phyloP scores from a whole-genome alignment of 176 grass and related monocot species.

The Thinopyrum elongatum region DNA sequence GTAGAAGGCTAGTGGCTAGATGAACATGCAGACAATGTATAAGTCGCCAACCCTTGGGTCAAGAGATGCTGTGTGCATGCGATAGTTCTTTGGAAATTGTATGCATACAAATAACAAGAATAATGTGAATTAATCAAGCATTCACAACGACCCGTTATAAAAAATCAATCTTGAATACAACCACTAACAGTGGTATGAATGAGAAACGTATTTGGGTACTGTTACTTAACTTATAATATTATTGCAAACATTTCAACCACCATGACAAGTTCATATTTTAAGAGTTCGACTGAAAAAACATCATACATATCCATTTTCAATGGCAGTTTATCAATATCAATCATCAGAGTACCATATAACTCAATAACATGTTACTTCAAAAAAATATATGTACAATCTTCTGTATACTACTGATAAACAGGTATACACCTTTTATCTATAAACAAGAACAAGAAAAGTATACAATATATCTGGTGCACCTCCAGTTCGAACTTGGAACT shows the following conservation, averaged over 20 bases:
- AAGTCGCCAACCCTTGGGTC: not conserved
- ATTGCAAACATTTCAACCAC: not conserved
- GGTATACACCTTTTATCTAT: not conserved
- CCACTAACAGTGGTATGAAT: not conserved
- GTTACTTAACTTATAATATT: not conserved
- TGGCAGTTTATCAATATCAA: not conserved
- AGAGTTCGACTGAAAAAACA: conserved; percentile 15
- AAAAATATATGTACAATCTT: not conserved
- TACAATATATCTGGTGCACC: not conserved
- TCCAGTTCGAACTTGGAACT: not conserved
- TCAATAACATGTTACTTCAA: not conserved
- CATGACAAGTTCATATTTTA: not conserved
- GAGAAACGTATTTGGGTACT: not conserved
- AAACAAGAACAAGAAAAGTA: not conserved
- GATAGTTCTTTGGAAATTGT: not conserved
- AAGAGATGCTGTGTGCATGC: not conserved
- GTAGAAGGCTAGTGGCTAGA: not conserved
- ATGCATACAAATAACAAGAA: not conserved
- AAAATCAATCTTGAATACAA: not conserved
- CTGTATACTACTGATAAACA: not conserved
- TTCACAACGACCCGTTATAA: not conserved
- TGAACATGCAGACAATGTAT: not conserved
- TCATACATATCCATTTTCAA: not conserved
- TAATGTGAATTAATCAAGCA: not conserved
- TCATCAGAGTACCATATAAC: not conserved